Evolutionary conservation across 2,329 filamentous ascomycete species (phyloP), one percentile per base, ranked within the genome.

Genomic region (Coleophoma cylindrospora): DNA sequence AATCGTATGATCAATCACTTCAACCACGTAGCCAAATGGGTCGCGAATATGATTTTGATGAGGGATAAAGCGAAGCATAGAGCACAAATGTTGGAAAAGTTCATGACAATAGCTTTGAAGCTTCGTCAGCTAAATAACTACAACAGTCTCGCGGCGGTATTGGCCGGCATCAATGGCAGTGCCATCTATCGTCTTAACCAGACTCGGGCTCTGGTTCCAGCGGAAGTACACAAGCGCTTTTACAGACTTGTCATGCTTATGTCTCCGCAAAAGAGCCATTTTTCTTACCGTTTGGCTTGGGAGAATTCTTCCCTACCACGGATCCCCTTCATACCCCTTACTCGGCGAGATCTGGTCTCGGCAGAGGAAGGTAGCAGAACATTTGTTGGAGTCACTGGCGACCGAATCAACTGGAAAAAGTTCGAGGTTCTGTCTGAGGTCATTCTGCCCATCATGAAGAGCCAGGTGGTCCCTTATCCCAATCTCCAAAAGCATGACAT

Each of bases 341-440:
- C 95, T 64, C 82, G 89, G 40, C 81, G 91, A 56, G 94, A 99
- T 69, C 76, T 99, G 21, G 90, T 96, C 2, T 90, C 88, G 12
- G 92, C 94, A 1, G 90, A 95, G 63, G 89, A 96, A 68, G 94
- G 92, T 34, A 96, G 94, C 68, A 83, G 82, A 62, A 97, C 94
- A 0, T 92, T 96, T 66, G 74, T 97, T 2, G 89, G 87, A 8
- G 76, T 80, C 2, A 77, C 82, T 53, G 81, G 76, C 56, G 81
- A 89, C 55, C 77, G 89, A 47, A 89, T 99, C 65, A 97, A 97
- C 66, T 99, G 94, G 94, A 91, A 87, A 69, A 99, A 99, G 66
- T 99, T 97, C 62, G 92, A 97, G 68, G 86, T 99, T 33, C 84
- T 97, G 69, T 91, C 91, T 7, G 92, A 97, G 60, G 88, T 96